These are phyloP conservation scores for Rhodamnia argentea DNA, from an alignment of 345 rosid species.

Conservation along the genomic window DNA sequence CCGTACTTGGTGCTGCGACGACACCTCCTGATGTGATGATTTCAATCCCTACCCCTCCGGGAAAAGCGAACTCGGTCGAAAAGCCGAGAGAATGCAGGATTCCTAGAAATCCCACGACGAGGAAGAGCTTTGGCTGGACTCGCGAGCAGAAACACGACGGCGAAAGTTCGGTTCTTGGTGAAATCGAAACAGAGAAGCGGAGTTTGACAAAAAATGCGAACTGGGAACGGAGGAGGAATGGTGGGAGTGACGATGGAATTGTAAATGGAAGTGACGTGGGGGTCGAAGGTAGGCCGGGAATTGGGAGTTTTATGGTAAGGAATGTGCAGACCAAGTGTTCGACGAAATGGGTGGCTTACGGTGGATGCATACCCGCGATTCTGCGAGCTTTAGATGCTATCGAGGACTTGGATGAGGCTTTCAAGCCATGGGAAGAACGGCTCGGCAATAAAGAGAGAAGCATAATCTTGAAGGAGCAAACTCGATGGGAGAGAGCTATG, in stretches of 20 bases:
- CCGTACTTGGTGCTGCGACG: constrained; percentile 26
- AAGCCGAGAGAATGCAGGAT: constrained; percentile 12
- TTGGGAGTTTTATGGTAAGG: constrained; percentile 2
- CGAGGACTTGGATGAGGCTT: constrained; percentile 58
- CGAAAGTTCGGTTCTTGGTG: constrained; percentile 8
- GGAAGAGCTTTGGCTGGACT: constrained; percentile 12
- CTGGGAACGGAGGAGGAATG: constrained; percentile 3
- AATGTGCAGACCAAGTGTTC: constrained; percentile 58
- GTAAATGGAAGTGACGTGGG: constrained; percentile 9
- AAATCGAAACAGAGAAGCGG: constrained; percentile 13
- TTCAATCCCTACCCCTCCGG: constrained; percentile 24
- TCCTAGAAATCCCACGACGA: constrained; percentile 19
- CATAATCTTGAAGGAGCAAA: constrained; percentile 82
- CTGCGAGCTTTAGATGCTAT: constrained; percentile 47
- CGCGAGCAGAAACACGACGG: constrained; percentile 6
- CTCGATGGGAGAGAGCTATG: constrained; percentile 67
- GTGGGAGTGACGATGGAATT: constrained; percentile 1
- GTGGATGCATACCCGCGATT: constrained; percentile 68
- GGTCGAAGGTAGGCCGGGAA: background rate
- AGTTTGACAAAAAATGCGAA: constrained; percentile 22
- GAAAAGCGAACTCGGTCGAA: constrained; percentile 17
- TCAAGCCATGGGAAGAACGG: constrained; percentile 71
- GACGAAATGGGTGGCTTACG: constrained; percentile 63
- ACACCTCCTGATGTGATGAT: constrained; percentile 21
- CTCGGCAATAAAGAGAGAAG: constrained; percentile 70